Evolutionary conservation across 768 basidiomycete species (phyloP).

Genomic region (Serendipita vermifera): DNA sequence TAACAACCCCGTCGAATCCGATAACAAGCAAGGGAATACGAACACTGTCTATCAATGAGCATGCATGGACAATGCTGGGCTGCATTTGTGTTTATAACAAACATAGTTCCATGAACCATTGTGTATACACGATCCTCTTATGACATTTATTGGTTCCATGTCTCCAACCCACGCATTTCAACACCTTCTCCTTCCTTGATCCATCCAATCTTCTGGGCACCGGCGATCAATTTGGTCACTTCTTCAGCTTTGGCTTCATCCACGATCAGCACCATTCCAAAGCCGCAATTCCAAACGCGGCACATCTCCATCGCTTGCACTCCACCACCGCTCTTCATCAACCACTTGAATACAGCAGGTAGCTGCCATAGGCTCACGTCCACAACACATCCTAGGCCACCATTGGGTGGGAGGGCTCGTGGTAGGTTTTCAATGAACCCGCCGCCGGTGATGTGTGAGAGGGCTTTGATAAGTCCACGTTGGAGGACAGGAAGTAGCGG

Average conservation of each 20-base stretch:
- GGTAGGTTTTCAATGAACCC: slow-evolving; percentile 97
- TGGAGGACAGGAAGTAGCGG: slow-evolving; percentile 72
- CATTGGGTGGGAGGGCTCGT: slow-evolving; percentile 69
- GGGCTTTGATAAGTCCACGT: slow-evolving; percentile 75
- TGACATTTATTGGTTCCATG: slow-evolving; percentile 36
- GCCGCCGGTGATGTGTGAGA: slow-evolving; percentile 97
- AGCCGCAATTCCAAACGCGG: slow-evolving; percentile 92
- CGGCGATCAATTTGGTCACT: slow-evolving; percentile 26
- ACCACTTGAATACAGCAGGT: slow-evolving; percentile 73
- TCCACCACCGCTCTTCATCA: slow-evolving; percentile 57
- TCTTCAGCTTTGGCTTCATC: slow-evolving; percentile 41
- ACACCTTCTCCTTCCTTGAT: slow-evolving; percentile 53
- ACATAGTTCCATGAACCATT: too few species aligned
- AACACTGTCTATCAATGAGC: too few species aligned
- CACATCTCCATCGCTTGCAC: slow-evolving; percentile 85
- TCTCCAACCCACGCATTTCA: slow-evolving; percentile 59
- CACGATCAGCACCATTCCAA: slow-evolving; percentile 87
- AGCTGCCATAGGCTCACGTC: slow-evolving; percentile 68
- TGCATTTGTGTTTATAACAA: too few species aligned
- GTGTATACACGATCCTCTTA: too few species aligned
- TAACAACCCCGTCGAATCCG: too few species aligned
- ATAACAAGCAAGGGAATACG: too few species aligned
- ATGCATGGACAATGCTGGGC: too few species aligned
- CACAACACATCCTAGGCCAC: slow-evolving; percentile 68
- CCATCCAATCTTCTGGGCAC: slow-evolving; percentile 51